These are phyloP conservation scores for Selenicereus undatus DNA, from an alignment of 148 eudicot genomes.

Conservation along the genomic window DNA sequence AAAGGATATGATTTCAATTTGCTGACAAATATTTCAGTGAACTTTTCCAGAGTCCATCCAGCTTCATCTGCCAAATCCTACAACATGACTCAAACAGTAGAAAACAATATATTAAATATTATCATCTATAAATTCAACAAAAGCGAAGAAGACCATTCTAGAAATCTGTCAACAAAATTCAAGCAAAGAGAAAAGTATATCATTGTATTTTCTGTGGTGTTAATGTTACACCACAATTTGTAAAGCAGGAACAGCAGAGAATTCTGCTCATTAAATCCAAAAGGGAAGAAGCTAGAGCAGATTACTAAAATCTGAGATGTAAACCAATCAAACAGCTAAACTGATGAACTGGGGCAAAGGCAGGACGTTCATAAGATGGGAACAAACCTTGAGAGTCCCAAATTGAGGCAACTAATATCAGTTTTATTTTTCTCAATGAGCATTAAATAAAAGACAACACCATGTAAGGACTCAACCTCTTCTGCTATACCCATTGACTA, in stretches of 20 bases:
- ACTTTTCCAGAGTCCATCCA: constrained; percentile 67
- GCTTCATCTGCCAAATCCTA: constrained; percentile 54
- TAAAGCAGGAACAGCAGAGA: background rate
- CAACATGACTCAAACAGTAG: constrained; percentile 4
- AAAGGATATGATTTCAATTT: constrained; percentile 90
- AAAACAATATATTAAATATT: constrained; percentile 3
- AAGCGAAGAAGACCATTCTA: background rate
- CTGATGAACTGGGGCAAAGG: background rate
- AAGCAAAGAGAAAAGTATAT: background rate
- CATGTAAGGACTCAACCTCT: background rate
- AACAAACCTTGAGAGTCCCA: background rate
- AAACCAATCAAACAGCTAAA: background rate
- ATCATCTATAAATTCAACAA: background rate
- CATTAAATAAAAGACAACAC: background rate
- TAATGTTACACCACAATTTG: background rate
- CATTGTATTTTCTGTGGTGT: too few relatives aligned
- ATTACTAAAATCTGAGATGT: background rate
- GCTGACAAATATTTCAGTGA: constrained; percentile 50
- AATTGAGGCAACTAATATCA: too few relatives aligned
- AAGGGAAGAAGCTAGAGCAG: background rate
- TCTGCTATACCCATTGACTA: background rate
- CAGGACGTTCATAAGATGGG: background rate
- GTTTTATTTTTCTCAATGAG: background rate
- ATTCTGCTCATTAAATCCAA: background rate
- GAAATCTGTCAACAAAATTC: background rate